Evolutionary conservation across 768 basidiomycete genomes (phyloP).

Genomic region (Phaffia australis): DNA sequence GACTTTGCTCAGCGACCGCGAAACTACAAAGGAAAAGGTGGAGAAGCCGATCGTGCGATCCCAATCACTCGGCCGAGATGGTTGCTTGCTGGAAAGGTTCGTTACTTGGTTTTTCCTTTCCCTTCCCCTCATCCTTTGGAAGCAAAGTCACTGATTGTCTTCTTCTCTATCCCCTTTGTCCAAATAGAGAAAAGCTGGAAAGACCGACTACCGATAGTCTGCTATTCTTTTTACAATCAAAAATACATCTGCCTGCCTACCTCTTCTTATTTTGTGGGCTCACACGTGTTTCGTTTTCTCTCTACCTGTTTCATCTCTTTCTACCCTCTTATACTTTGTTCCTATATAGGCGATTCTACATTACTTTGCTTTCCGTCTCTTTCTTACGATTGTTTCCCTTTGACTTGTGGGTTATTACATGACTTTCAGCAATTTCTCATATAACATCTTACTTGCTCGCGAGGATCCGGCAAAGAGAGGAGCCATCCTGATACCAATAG

Average conservation of each 20-base stretch:
- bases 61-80: constrained; percentile 37
- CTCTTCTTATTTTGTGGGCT: background rate
- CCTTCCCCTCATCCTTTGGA: constrained; percentile 29
- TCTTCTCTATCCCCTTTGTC: background rate
- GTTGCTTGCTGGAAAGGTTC: constrained; percentile 25
- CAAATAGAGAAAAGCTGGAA: constrained; percentile 36
- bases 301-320: background rate
- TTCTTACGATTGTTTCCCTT: background rate
- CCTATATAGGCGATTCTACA: background rate
- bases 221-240: constrained; percentile 2
- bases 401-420: background rate
- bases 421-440: background rate
- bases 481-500: background rate
- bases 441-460: background rate
- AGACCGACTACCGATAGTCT: constrained; percentile 36
- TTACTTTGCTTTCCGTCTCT: background rate
- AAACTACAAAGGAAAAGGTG: constrained; percentile 69
- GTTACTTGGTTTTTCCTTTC: constrained; percentile 16
- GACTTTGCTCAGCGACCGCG: constrained; percentile 77
- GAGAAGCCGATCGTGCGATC: constrained; percentile 51
- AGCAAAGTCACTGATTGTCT: background rate
- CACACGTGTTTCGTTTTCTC: constrained; percentile 1
- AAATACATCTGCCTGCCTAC: background rate
- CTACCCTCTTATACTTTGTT: background rate
- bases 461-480: background rate